These are phyloP conservation scores for Scytalidium sp. DNA, from an alignment of 2,329 filamentous ascomycete species.

Conservation along the genomic window DNA sequence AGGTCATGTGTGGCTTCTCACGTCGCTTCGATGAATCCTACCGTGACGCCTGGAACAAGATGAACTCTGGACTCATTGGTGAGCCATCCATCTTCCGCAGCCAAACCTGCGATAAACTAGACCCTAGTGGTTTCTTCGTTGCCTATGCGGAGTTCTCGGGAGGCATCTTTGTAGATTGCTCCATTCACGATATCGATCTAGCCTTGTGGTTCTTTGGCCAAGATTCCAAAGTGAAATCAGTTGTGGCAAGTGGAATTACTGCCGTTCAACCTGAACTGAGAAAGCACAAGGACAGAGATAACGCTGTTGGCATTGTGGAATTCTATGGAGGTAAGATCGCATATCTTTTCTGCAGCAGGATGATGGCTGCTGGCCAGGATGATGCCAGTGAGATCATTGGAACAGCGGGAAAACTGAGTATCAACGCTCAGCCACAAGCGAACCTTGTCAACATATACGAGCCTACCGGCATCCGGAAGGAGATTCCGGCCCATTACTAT, in stretches of 20 bases:
- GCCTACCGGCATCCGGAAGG: constrained; percentile 49
- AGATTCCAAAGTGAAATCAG: constrained; percentile 50
- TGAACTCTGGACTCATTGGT: constrained; percentile 54
- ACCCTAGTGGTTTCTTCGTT: constrained; percentile 66
- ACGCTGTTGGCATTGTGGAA: constrained; percentile 62
- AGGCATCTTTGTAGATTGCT: constrained; percentile 70
- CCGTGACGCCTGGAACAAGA: constrained; percentile 53
- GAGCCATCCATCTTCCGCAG: constrained; percentile 57
- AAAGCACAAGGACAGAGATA: constrained; percentile 58
- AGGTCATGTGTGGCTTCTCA: constrained; percentile 66
- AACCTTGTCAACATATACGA: constrained; percentile 56
- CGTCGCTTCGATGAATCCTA: constrained; percentile 66
- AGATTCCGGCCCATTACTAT: constrained; percentile 61
- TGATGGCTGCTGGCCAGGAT: constrained; percentile 67
- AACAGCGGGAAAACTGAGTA: constrained; percentile 58
- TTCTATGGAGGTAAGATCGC: constrained; percentile 63
- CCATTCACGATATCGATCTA: constrained; percentile 68
- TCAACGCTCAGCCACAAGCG: constrained; percentile 55
- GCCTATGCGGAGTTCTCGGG: constrained; percentile 63
- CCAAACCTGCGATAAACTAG: constrained; percentile 66
- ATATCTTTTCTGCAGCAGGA: constrained; percentile 60
- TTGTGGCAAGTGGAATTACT: constrained; percentile 54
- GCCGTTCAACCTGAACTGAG: constrained; percentile 56
- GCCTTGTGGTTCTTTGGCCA: constrained; percentile 62
- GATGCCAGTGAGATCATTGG: constrained; percentile 67